Evolutionary conservation across 2,329 filamentous ascomycete species (phyloP), one percentile per base, ranked within the genome.

Genomic region (Fusarium buharicum): DNA sequence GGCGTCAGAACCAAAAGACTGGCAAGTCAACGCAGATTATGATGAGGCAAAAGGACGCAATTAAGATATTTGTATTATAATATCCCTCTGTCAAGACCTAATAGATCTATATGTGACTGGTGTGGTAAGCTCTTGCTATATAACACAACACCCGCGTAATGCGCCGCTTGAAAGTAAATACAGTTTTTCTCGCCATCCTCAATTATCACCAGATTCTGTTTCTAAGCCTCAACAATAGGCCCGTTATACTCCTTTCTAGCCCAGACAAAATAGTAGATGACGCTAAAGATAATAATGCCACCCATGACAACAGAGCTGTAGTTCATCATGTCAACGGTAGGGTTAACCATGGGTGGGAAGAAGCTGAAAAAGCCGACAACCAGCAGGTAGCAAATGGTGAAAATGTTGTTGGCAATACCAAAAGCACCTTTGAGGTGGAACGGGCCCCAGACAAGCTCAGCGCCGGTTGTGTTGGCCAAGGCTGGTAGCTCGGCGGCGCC

Each of bases 331-430:
- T 71, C 67, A 0, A 75, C 67, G 0, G 67, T 74, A 4, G 58
- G 65, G 2, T 71, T 48, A 2, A 68, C n/a, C 56, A 69, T 59
- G 0, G 77, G 75, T 1, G 75, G 83, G 80, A 80, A 84, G 41
- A 86, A 82, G 18, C 77, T 80, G 77, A 82, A 87, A 71, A 87
- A 86, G 11, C 84, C 78, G 3, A 86, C 75, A 36, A 86, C 80
- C 1, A 82, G 54, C 68, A 82, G 79, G 65, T 86, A 87, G 3
- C 76, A 45, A 64, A 81, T 83, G 1, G 83, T 79, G 45, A 85
- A 82, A 1, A 76, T 67, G 53, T 87, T 87, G 69, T 86, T 86
- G 18, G 79, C 65, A 6, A 79, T 82, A 0, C 85, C 84, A 2
- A 83, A 67, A 0, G 76, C 66, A 4, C 83, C 83, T 0, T 80